Evolutionary conservation across 306 rosid genomes (phyloP), one percentile per base, ranked within the genome.

Genomic region (Quillaja saponaria): DNA sequence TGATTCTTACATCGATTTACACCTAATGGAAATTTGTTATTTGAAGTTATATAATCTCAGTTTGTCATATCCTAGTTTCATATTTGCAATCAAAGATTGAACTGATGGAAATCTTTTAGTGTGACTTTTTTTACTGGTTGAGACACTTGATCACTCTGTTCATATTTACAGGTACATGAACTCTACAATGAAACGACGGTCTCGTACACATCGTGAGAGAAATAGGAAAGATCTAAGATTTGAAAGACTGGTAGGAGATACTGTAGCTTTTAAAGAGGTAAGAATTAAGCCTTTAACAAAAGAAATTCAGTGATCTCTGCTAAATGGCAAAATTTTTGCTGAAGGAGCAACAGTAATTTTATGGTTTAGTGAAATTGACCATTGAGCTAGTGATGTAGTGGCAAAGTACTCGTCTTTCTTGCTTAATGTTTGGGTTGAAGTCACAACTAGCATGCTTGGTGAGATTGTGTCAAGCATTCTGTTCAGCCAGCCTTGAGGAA

Each of bases 141-240:
- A 40, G 7, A 37, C 25, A 66, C 39, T 57, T 63, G 15, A 17
- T 42, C 55, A 16, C 10, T 50, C 19, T 50, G 28, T 56, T 55
- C 11, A 7, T 52, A 14, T 52, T 54, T 28, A 54, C 80, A 91
- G 91, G 81, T 62, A 44, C 51, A 76, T 80, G 66, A 87, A 78
- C 46, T 70, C 87, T 59, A 87, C 69, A 84, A 71, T 71, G 44
- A 85, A 53, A 49, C 60, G 84, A 48, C 84, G 84, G 48, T 78
- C 87, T 20, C 78, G 74, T 14, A 82, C 83, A 34, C 66, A 11
- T 14, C 64, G 58, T 12, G 87, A 71, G 71, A 78, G 66, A n/a
- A 55, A 60, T 49, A 76, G 14, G 66, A 78, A 82, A 68, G 74
- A 67, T 65, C 41, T 46, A 57, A 49, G 77, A 40, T 51, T 77